Percentiles rank a stretch among this genome's conserved stretches.
Evolutionary conservation across 2,329 filamentous ascomycete genomes (phyloP).

Genomic region (Sporothrix curviconia): DNA sequence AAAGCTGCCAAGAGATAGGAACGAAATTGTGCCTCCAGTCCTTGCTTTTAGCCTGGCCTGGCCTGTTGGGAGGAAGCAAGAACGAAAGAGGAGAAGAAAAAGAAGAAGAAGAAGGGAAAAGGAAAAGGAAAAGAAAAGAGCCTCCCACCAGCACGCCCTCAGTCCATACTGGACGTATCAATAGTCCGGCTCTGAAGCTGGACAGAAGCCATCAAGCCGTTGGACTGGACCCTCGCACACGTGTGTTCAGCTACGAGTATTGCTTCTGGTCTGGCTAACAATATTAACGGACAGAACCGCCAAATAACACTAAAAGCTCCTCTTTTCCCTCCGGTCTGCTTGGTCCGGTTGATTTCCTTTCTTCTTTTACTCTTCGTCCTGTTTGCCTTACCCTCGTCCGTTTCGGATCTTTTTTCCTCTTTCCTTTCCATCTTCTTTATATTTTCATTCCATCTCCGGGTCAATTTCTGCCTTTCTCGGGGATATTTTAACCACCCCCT

Average conservation of each 20-base stretch:
- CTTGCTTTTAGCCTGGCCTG: too few relatives aligned
- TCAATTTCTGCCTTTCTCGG: background rate
- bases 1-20: background rate
- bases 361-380: background rate
- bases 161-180: background rate
- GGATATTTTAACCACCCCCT: background rate
- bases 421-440: background rate
- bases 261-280: background rate
- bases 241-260: background rate
- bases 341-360: background rate
- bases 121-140: background rate
- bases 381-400: background rate
- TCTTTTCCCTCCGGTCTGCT: background rate
- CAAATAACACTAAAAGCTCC: background rate
- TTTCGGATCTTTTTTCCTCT: background rate
- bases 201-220: background rate
- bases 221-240: background rate
- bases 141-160: too few relatives aligned
- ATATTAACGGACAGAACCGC: background rate
- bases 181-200: background rate
- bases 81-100: background rate
- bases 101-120: background rate
- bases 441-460: background rate
- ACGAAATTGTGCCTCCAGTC: too few relatives aligned
- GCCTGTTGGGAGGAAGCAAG: too few relatives aligned